Base-by-base conservation (phyloP, 352 stramenopile species). In the Phytophthora podocarpi region DNA sequence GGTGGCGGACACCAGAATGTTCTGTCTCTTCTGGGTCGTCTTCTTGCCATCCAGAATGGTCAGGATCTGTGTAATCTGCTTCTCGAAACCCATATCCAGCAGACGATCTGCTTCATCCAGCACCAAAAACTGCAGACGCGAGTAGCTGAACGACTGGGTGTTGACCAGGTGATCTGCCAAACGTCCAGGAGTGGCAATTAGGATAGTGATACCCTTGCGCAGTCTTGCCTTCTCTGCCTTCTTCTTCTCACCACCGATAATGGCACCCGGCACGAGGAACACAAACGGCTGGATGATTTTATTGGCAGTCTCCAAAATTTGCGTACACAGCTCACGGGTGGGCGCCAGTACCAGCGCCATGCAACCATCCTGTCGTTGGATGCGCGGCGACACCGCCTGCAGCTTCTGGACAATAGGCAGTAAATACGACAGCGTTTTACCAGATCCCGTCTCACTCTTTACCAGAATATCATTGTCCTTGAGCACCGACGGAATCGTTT, bases 31-130 rank as follows among this genome's bases (percentile, higher is more conserved):
- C 41, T 69, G 61, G 18, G 93, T 87, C 9, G 81, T 82, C 28
- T 90, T 96, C 66, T 98, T 92, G n/a, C 84, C 81, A 50, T 98
- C 97, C 12, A 96, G 90, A 51, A 99, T 92, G 51, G 72, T 72
- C 53, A 99, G 82, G 66, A 99, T 99, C 41, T 97, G 89, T 41
- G 94, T 95, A 76, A 99, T 99, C 74, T 99, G 96, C 49, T 98
- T 98, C 76, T 99, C 97, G 64, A 99, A 99, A 24, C 97, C 98
- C 98, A 99, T 99, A 74, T 99, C 98, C 13, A 99, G 74, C 92
- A 99, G 97, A 30, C 97, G 87, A 91, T 99, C 98, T 67, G 97
- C 97, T 65, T 99, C 98, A 68, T 99, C 98, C 0, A 99, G 81
- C 15, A 99, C 88, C 24, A 99, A 81, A 78, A 99, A 93, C 35